A percentile compares a stretch with the other conserved stretches of the same genome.
Evolutionary conservation across 2,329 filamentous ascomycete species (phyloP).

Genomic region (Leptographium flavum): DNA sequence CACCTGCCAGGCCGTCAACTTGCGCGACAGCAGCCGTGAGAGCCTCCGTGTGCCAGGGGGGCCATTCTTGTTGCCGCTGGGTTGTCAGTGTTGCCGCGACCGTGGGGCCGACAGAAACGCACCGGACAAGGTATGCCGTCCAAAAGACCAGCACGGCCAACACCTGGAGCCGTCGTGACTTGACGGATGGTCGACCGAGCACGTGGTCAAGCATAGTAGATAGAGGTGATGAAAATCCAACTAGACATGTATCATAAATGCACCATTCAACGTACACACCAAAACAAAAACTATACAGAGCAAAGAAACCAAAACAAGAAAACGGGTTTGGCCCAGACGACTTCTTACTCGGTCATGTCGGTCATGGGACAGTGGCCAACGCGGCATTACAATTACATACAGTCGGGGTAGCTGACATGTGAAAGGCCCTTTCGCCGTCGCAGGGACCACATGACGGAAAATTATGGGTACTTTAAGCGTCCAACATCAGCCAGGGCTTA

Average conservation of each 20-base stretch:
- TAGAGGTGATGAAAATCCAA: background rate
- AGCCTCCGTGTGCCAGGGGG: slow-evolving; percentile 60
- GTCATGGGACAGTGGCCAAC: background rate
- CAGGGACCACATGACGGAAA: too few relatives aligned
- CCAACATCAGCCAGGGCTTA: too few relatives aligned
- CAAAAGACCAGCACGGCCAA: slow-evolving; percentile 84
- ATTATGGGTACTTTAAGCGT: too few relatives aligned
- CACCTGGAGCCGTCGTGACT: slow-evolving; percentile 86
- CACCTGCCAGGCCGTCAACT: slow-evolving; percentile 79
- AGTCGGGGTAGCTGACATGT: background rate
- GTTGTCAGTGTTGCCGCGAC: too few relatives aligned
- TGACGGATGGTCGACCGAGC: slow-evolving; percentile 75
- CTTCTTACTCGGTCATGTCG: background rate
- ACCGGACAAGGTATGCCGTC: slow-evolving; percentile 72
- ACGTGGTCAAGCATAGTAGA: slow-evolving; percentile 65
- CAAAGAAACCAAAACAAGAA: too few relatives aligned
- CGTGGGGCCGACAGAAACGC: too few relatives aligned
- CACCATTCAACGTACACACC: too few relatives aligned
- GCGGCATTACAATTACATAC: background rate
- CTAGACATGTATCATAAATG: too few relatives aligned
- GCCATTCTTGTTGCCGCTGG: slow-evolving; percentile 76
- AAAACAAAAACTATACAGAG: too few relatives aligned
- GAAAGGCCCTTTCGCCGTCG: background rate
- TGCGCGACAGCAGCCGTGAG: slow-evolving; percentile 54
- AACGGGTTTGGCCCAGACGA: too few relatives aligned